phyloP scores from a whole-genome alignment of 305 asterid species.

The Solanum aculeatissimum region DNA sequence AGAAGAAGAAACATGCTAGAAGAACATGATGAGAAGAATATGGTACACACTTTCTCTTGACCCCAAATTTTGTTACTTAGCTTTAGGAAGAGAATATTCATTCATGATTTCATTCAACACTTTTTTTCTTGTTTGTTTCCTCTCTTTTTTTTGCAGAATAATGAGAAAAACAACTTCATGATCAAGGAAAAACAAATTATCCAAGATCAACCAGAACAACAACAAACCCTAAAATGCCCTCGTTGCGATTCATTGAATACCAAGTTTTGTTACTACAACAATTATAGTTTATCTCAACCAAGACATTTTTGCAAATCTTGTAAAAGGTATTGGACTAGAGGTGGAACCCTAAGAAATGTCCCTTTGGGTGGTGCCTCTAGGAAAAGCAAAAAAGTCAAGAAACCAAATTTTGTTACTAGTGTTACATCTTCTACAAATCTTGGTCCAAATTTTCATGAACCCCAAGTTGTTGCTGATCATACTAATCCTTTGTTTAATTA shows the following conservation, averaged over 20 bases:
- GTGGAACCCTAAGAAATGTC: conserved; percentile 37
- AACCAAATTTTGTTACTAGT: neutral
- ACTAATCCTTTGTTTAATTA: conserved; percentile 15
- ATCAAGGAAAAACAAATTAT: conserved; percentile 19
- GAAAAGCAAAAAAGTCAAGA: conserved; percentile 29
- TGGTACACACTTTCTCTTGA: conserved; percentile 20
- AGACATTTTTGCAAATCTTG: conserved; percentile 44
- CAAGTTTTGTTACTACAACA: conserved; percentile 41
- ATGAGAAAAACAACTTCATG: neutral
- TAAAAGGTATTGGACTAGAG: conserved; percentile 47
- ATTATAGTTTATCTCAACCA: conserved; percentile 48
- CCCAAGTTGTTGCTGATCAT: neutral
- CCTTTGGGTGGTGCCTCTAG: conserved; percentile 46
- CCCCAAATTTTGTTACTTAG: conserved; percentile 62
- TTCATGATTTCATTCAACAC: neutral
- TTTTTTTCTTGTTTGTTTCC: neutral
- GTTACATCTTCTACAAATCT: neutral
- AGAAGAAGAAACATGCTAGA: conserved; percentile 6
- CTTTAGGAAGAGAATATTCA: conserved; percentile 63
- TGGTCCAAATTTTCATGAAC: neutral
- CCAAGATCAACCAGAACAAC: conserved; percentile 7
- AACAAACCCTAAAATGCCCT: conserved; percentile 24
- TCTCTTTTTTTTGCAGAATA: neutral
- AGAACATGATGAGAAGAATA: conserved; percentile 20
- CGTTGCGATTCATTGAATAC: conserved; percentile 40